Evolutionary conservation across 108 stramenopile species (phyloP).

Genomic region (Skeletonema tropicum): DNA sequence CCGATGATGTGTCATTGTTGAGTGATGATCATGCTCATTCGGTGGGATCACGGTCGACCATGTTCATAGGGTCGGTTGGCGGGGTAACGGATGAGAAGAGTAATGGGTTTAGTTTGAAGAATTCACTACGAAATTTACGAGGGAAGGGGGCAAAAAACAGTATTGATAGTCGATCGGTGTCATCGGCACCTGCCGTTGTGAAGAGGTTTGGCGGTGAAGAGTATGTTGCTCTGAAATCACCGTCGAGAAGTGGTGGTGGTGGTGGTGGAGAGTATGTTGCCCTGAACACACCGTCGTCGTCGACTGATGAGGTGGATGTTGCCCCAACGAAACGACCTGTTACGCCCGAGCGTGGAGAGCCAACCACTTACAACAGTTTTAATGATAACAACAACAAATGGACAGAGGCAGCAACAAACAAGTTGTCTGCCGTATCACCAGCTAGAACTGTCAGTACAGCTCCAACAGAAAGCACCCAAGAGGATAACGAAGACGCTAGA

Average conservation of each 20-base stretch:
- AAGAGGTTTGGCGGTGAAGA: neutral
- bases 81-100: neutral
- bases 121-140: neutral
- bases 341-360: neutral
- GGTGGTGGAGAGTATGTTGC: too few relatives aligned
- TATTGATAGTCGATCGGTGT: neutral
- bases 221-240: neutral
- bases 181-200: neutral
- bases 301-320: neutral
- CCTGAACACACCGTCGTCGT: neutral
- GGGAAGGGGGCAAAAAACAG: neutral
- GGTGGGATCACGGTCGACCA: conserved; percentile 1
- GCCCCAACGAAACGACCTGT: neutral
- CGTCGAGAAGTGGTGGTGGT: neutral
- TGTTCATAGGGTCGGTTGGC: neutral
- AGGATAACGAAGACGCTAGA: neutral
- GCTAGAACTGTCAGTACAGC: neutral
- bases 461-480: neutral
- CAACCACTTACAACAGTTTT: neutral
- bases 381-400: neutral
- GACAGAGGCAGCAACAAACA: neutral
- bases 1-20: neutral
- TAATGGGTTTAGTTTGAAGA: neutral
- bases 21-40: conserved; percentile 3
- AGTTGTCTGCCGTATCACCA: neutral